Evolutionary conservation across 331 rosid genomes (phyloP).

Genomic region (Saraca asoca): DNA sequence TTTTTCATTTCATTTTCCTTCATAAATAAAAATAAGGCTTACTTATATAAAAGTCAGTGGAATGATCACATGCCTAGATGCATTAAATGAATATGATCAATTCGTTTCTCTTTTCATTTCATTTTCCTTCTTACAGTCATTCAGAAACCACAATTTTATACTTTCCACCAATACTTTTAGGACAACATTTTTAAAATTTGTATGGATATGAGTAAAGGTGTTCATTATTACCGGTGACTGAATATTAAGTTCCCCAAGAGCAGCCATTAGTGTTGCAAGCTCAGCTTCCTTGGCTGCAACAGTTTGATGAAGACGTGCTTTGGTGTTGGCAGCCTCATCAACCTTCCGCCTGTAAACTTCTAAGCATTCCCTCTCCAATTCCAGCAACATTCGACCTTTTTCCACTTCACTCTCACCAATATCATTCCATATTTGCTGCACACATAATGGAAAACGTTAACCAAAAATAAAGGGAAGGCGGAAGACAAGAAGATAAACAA

Average conservation of each 20-base stretch:
- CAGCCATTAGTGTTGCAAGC: slow-evolving; percentile 85
- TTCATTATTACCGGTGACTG: slow-evolving; percentile 65
- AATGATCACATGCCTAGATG: neutral
- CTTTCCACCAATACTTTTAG: neutral
- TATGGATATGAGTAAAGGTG: neutral
- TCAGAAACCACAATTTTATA: slow-evolving; percentile 12
- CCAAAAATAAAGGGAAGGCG: neutral
- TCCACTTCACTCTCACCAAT: slow-evolving; percentile 88
- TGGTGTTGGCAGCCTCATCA: slow-evolving; percentile 83
- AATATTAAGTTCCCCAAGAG: slow-evolving; percentile 82
- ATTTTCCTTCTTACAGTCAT: neutral
- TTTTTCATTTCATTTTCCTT: no score
- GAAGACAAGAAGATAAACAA: neutral
- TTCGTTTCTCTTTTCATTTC: neutral
- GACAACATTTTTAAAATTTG: neutral
- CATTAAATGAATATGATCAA: neutral
- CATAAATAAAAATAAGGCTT: no score
- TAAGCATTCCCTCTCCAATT: slow-evolving; percentile 92
- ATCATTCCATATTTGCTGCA: slow-evolving; percentile 94
- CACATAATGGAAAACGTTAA: slow-evolving; percentile 22
- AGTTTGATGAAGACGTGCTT: slow-evolving; percentile 90
- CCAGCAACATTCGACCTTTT: slow-evolving; percentile 76
- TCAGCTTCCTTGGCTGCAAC: slow-evolving; percentile 96
- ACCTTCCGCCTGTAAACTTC: slow-evolving; percentile 89
- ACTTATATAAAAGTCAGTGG: neutral